Evolutionary conservation across 768 basidiomycete species (phyloP), one percentile per base, ranked within the genome.

Genomic region (Guyanaporus albipodus): DNA sequence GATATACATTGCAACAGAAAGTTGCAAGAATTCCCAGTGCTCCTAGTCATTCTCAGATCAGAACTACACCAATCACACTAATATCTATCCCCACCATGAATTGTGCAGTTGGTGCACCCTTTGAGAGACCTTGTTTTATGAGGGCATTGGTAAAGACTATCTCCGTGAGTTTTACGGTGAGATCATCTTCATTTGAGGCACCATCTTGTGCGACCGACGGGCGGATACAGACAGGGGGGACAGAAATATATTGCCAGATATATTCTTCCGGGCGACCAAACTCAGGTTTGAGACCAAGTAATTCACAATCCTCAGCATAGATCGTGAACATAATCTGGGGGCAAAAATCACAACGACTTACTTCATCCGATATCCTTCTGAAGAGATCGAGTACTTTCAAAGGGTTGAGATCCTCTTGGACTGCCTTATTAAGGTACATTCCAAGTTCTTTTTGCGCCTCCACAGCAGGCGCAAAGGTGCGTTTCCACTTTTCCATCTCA

Each of bases 231-330:
- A 96, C 92, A 0, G 96, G 96, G 32, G 96, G 96, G 24, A 99
- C 96, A 19, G 93, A 95, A 12, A 99, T 81, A 66, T 97, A 99
- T 67, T 98, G 95, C 95, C 96, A 99, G 42, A 99, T 82, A 58
- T 92, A 96, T 64, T 97, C 89, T 70, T 99, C 96, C 9, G 96
- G 96, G 43, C 96, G 73, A 38, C 95, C 94, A 60, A 83, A 84
- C 12, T 78, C 78, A 2, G 96, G 96, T 47, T 89, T 83, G 48
- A 98, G 67, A 2, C 96, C 95, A 10, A 99, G 75, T 36, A 99
- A 72, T 67, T 99, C 96, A 61, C 91, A 95, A 58, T 99, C 96
- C 90, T 95, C 52, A 26, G 39, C 3, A 32, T 51, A 15, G 46
- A 39, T 14, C 4, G n/a, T 57, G 29, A 52, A 32, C 14, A 33